Conservation (phyloP, 2,329 filamentous ascomycete genomes). For the Cladosporium oxysporum region DNA sequence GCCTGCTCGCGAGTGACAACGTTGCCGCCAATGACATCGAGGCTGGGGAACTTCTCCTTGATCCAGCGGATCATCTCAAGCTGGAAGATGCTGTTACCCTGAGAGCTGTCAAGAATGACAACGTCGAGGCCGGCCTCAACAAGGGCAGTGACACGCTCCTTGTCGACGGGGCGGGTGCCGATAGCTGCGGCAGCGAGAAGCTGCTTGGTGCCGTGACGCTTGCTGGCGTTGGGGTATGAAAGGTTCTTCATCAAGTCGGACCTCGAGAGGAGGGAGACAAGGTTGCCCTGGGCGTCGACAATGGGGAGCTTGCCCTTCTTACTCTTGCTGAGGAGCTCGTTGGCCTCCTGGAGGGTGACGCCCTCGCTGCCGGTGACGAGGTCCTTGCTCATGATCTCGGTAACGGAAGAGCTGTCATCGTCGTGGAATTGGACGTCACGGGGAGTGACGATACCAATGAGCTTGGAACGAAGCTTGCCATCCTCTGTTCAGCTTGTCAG, state of each 20-base stretch:
- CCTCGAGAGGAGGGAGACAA: constrained; percentile 82
- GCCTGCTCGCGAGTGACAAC: constrained; percentile 98
- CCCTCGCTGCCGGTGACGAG: constrained; percentile 84
- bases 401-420: constrained; percentile 69
- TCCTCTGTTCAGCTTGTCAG: constrained; percentile 62
- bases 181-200: constrained; percentile 93
- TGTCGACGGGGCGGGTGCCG: constrained; percentile 92
- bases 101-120: constrained; percentile 91
- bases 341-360: constrained; percentile 83
- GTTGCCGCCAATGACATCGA: constrained; percentile 98
- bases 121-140: constrained; percentile 95
- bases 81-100: constrained; percentile 98
- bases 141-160: constrained; percentile 78
- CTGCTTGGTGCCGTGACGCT: constrained; percentile 96
- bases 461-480: constrained; percentile 90
- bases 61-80: constrained; percentile 97
- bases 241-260: constrained; percentile 99
- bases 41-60: constrained; percentile 78
- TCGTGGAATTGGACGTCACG: constrained; percentile 97
- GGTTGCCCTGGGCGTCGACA: constrained; percentile 50
- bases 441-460: constrained; percentile 96
- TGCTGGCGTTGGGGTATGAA: constrained; percentile 93
- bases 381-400: constrained; percentile 92
- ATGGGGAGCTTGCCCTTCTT: constrained; percentile 78
- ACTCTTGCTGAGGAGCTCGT: constrained; percentile 87